These are phyloP conservation scores for Teratosphaeria pseudoeucalypti DNA, from an alignment of 2,329 filamentous ascomycete species.

Conservation along the genomic window DNA sequence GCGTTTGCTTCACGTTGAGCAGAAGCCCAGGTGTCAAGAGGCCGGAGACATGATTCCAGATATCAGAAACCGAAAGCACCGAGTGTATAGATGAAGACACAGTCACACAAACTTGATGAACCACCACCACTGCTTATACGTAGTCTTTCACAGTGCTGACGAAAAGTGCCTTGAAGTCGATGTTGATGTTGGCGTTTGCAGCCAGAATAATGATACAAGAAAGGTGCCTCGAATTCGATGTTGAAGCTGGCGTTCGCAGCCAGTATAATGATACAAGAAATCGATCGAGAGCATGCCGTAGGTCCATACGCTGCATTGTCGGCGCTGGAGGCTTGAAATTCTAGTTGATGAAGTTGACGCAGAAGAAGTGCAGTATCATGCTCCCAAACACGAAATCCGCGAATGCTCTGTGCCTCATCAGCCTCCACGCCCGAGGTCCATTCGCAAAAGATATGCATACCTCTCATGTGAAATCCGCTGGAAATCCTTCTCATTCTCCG, in stretches of 20 bases:
- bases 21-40: too few relatives aligned
- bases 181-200: not conserved
- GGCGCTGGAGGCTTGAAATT: not conserved
- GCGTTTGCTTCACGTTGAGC: too few relatives aligned
- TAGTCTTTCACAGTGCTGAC: not conserved
- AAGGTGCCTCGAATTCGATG: too few relatives aligned
- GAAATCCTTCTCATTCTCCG: constrained; percentile 70
- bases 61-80: not conserved
- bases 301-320: not conserved
- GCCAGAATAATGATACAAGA: not conserved
- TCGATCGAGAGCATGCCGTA: not conserved
- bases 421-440: not conserved
- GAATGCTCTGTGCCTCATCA: constrained; percentile 57
- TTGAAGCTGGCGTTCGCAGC: not conserved
- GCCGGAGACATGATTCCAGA: not conserved
- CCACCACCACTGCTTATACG: not conserved
- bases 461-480: constrained; percentile 68
- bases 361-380: constrained; percentile 95
- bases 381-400: constrained; percentile 94
- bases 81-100: not conserved
- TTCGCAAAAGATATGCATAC: constrained; percentile 35
- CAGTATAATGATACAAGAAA: not conserved
- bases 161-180: not conserved
- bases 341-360: constrained; percentile 98
- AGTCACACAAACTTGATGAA: not conserved